Conservation (phyloP, 169 alveolate species). For the Cyclospora cayetanensis region DNA sequence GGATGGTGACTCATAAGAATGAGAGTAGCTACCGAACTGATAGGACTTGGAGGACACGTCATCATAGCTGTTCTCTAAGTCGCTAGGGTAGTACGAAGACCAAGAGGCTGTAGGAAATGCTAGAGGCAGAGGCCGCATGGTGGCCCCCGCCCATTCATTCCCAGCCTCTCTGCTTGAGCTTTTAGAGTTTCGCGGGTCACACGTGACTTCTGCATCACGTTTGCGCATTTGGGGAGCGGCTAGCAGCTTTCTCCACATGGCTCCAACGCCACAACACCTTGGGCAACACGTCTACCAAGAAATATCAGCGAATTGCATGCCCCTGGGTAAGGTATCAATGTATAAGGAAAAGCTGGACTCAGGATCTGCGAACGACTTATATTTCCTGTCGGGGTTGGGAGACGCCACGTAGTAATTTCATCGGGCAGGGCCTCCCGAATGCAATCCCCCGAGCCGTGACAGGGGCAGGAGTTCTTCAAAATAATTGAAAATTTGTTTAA, state of each 20-base stretch:
- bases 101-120: slow-evolving; percentile 37
- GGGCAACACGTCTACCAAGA: too few relatives aligned
- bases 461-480: too few relatives aligned
- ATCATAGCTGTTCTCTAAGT: slow-evolving; percentile 20
- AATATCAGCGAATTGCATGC: too few relatives aligned
- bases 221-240: neutral
- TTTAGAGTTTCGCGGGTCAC: neutral
- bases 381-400: neutral
- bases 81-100: slow-evolving; percentile 38
- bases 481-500: too few relatives aligned
- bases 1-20: neutral
- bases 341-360: neutral
- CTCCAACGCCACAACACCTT: too few relatives aligned
- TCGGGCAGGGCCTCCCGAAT: too few relatives aligned
- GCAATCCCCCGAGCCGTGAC: too few relatives aligned
- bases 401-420: neutral
- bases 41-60: neutral
- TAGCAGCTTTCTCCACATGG: too few relatives aligned
- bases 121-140: slow-evolving; percentile 19
- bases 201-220: neutral
- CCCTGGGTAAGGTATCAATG: too few relatives aligned
- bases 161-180: neutral
- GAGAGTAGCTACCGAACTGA: neutral
- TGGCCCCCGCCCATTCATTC: neutral
- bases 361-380: neutral